Conservation (phyloP, 148 eudicot species). For the Bassia scoparia region DNA sequence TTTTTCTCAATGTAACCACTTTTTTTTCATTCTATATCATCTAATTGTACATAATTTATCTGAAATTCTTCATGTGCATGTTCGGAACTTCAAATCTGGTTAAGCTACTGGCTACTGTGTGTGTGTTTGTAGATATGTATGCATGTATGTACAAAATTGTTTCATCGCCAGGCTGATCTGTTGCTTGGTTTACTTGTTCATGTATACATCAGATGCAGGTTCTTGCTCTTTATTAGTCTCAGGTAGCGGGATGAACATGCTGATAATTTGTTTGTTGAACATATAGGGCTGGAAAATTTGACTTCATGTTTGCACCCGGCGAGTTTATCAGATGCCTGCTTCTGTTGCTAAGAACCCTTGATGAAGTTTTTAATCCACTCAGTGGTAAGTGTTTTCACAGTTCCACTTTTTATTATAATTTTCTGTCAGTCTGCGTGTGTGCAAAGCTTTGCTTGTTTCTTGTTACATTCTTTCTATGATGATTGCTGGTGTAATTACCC, state of each 20-base stretch:
- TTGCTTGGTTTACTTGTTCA: not conserved
- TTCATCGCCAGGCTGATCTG: too few relatives aligned
- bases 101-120: too few relatives aligned
- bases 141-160: too few relatives aligned
- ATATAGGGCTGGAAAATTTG: conserved; percentile 86
- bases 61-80: too few relatives aligned
- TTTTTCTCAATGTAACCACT: not conserved
- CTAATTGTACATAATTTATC: too few relatives aligned
- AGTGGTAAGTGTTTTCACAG: conserved; percentile 51
- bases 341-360: conserved; percentile 61
- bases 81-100: too few relatives aligned
- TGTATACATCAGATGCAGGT: too few relatives aligned
- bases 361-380: conserved; percentile 59
- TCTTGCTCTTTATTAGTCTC: too few relatives aligned
- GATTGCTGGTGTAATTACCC: not conserved
- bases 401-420: conserved; percentile 20
- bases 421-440: not conserved
- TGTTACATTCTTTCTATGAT: not conserved
- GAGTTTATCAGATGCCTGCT: conserved; percentile 74
- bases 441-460: not conserved
- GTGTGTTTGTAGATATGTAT: too few relatives aligned
- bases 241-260: not conserved
- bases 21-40: not conserved
- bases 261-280: conserved; percentile 12
- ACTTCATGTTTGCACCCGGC: conserved; percentile 86